These are phyloP conservation scores for Abrus pulchellus DNA, from an alignment of 306 rosid genomes.

Conservation along the genomic window DNA sequence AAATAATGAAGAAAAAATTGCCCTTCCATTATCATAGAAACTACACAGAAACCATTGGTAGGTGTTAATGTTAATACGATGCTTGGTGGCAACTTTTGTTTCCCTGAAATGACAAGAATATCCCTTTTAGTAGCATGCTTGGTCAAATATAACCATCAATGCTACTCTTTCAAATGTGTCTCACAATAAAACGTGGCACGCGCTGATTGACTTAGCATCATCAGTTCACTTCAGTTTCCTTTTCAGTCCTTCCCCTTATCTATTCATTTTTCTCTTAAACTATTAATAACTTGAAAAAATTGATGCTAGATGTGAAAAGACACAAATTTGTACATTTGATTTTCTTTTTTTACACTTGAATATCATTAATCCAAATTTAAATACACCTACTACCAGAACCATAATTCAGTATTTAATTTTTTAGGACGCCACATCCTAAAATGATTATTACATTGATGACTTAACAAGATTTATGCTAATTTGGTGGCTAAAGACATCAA, in stretches of 20 bases:
- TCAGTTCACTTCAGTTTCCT: conserved; percentile 20
- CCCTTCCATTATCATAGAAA: conserved; percentile 53
- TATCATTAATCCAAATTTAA: background rate
- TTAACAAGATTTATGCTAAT: background rate
- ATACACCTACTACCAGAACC: background rate
- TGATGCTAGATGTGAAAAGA: background rate
- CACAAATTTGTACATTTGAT: background rate
- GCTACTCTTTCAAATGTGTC: conserved; percentile 3
- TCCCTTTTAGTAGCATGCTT: conserved; percentile 16
- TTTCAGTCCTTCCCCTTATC: conserved; percentile 11
- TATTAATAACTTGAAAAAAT: background rate
- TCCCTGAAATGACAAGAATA: background rate
- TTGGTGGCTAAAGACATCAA: background rate
- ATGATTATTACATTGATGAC: background rate
- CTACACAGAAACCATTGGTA: conserved; percentile 57
- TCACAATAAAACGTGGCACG: background rate
- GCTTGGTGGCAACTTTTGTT: conserved; percentile 22
- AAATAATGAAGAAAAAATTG: conserved; percentile 35
- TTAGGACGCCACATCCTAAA: background rate
- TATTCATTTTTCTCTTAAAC: background rate
- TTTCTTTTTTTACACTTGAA: background rate
- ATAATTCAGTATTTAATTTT: background rate
- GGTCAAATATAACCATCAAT: conserved; percentile 49
- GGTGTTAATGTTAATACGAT: conserved; percentile 10
- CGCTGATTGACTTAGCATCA: background rate